Evolutionary conservation across 2,329 filamentous ascomycete species (phyloP).

Genomic region (Aspergillus vadensis): DNA sequence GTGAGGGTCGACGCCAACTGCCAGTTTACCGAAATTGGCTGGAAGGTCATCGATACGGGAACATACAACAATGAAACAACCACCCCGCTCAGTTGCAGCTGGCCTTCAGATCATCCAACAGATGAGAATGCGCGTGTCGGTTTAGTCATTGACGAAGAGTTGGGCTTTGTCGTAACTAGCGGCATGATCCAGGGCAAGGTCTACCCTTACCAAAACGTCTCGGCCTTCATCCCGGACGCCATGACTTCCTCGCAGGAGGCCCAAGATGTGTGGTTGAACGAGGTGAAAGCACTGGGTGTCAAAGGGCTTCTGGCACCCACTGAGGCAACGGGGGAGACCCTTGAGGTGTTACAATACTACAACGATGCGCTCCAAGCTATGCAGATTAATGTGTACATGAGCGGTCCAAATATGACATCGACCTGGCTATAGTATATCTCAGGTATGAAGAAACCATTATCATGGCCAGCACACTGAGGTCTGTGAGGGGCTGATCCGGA

Average conservation of each 20-base stretch:
- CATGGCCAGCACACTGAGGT: too few relatives aligned
- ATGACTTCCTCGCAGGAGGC: background rate
- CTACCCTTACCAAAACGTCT: background rate
- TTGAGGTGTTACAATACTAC: background rate
- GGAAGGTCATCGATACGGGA: background rate
- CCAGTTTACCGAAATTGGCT: slow-evolving; percentile 1
- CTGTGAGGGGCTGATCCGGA: too few relatives aligned
- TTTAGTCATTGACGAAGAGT: background rate
- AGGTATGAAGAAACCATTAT: too few relatives aligned
- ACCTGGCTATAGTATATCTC: background rate
- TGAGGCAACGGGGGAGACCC: background rate
- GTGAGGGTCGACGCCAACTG: background rate
- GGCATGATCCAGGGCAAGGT: background rate
- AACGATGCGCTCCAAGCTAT: background rate
- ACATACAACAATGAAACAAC: background rate
- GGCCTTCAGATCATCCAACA: background rate
- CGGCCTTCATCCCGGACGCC: slow-evolving; percentile 2
- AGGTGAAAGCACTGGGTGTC: background rate
- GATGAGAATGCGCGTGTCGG: background rate
- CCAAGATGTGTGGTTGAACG: background rate
- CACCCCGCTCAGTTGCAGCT: background rate
- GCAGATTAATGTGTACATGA: slow-evolving; percentile 2
- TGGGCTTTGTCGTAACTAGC: background rate
- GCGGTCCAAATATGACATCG: background rate
- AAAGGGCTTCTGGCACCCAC: background rate